Conservation (phyloP, 495 filamentous ascomycete species). For the Geoglossum glabrum region DNA sequence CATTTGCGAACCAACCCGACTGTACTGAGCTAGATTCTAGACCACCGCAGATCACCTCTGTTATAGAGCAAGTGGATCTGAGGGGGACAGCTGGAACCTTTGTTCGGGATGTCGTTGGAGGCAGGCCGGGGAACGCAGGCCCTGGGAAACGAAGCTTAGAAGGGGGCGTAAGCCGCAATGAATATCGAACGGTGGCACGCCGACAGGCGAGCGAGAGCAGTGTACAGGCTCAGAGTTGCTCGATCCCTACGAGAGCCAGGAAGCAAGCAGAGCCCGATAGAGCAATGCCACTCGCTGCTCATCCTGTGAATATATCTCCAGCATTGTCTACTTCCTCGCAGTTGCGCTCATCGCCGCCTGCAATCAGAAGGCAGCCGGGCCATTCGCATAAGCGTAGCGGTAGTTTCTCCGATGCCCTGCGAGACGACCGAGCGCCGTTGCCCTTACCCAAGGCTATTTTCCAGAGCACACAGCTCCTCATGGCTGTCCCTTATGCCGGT, state of each 20-base stretch:
- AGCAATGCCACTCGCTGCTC: slow-evolving; percentile 22
- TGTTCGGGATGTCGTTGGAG: neutral
- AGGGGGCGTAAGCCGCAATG: neutral
- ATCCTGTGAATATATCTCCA: slow-evolving; percentile 37
- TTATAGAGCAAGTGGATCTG: neutral
- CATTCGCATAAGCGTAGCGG: slow-evolving; percentile 40
- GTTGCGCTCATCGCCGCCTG: neutral
- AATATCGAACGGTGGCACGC: neutral
- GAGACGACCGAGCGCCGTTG: slow-evolving; percentile 47
- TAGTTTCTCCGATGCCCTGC: slow-evolving; percentile 66
- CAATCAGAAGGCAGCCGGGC: slow-evolving; percentile 10
- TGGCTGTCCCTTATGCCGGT: slow-evolving; percentile 52
- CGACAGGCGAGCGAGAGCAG: slow-evolving; percentile 30
- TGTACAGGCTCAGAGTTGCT: slow-evolving; percentile 58
- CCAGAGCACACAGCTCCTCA: slow-evolving; percentile 26
- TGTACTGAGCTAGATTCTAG: neutral
- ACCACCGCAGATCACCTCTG: neutral
- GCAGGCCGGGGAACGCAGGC: neutral
- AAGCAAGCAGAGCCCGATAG: slow-evolving; percentile 17
- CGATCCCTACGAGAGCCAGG: slow-evolving; percentile 46
- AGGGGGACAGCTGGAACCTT: neutral
- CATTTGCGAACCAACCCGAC: neutral
- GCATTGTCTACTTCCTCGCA: neutral
- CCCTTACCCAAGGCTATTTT: slow-evolving; percentile 21
- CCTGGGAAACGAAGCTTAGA: neutral